A percentile compares a stretch with the other conserved stretches of the same genome.
phyloP scores from a whole-genome alignment of 331 rosid species.

The Dryas integrifolia region DNA sequence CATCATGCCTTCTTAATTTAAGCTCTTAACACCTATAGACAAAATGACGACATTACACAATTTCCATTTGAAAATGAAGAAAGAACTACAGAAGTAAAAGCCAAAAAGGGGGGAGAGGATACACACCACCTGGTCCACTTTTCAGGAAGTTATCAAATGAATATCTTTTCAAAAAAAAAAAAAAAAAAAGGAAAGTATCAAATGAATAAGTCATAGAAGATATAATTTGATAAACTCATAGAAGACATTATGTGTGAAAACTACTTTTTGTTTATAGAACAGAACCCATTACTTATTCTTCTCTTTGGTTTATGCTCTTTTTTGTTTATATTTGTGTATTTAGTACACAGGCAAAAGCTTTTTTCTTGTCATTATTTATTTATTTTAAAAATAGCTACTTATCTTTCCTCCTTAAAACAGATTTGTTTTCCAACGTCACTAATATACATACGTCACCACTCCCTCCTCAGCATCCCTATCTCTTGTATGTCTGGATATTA shows the following conservation, averaged over 20 bases:
- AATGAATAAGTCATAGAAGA: too few relatives aligned
- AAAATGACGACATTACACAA: background rate
- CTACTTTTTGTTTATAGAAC: background rate
- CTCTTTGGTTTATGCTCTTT: background rate
- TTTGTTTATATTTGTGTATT: background rate
- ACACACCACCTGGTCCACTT: background rate
- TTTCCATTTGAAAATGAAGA: background rate
- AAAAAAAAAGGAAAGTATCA: background rate
- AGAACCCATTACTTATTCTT: background rate
- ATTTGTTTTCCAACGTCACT: background rate
- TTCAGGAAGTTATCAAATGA: constrained; percentile 2
- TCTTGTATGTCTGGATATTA: background rate
- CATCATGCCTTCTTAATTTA: constrained; percentile 15
- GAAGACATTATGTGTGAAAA: background rate
- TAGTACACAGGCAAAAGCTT: background rate
- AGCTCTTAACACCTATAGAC: constrained; percentile 19
- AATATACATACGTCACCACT: background rate
- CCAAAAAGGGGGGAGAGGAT: background rate
- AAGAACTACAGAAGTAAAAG: background rate
- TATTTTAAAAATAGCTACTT: background rate
- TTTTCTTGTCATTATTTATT: background rate
- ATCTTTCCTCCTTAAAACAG: background rate
- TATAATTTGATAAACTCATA: background rate
- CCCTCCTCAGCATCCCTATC: background rate
- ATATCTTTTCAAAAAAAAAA: too few relatives aligned